Evolutionary conservation across 2,329 filamentous ascomycete species (phyloP), one percentile per base, ranked within the genome.

Genomic region (Calonectria pteridis): DNA sequence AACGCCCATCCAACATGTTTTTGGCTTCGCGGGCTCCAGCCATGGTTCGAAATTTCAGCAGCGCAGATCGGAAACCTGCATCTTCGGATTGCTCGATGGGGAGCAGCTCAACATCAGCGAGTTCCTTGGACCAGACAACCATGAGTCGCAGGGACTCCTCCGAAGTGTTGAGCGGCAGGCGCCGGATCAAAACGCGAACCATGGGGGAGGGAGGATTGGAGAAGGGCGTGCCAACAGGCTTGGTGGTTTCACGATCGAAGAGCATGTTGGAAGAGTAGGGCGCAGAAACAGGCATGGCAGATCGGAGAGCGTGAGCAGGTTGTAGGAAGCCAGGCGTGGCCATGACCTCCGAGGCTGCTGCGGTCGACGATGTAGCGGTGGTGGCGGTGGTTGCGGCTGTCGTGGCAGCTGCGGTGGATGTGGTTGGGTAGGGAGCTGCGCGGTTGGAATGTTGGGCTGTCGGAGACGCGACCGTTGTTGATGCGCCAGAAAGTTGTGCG

Each of bases 111-210:
- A 89, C 85, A 55, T 86, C 85, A 46, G 86, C 80, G 16, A 91
- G 83, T 46, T 92, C 90, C 77, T 91, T 86, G 66, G 89, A 90
- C 83, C 90, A 92, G 51, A 91, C 85, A 40, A 91, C 85, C 90
- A 92, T 92, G 35, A 90, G 82, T 59, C 88, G 85, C 66, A 93
- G 78, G 29, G 86, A 86, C 65, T 91, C 87, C 65, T 91, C 88
- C 1, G 88, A 88, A 4, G 88, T 90, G 77, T 89, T 88, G 64
- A 85, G 75, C 2, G 91, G 90, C 16, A 93, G 85, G 75, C 87
- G 86, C 67, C 89, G 88, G 73, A 92, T 89, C 59, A 91, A 80
- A 43, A 91, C 84, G 28, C 76, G 86, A 80, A 77, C 85, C 82
- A 66, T 83, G 81, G 62, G 85, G 64, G 68, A 84, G 59, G 82